These are phyloP conservation scores for Skeletonema potamos DNA, from an alignment of 108 stramenopile genomes.

Conservation along the genomic window DNA sequence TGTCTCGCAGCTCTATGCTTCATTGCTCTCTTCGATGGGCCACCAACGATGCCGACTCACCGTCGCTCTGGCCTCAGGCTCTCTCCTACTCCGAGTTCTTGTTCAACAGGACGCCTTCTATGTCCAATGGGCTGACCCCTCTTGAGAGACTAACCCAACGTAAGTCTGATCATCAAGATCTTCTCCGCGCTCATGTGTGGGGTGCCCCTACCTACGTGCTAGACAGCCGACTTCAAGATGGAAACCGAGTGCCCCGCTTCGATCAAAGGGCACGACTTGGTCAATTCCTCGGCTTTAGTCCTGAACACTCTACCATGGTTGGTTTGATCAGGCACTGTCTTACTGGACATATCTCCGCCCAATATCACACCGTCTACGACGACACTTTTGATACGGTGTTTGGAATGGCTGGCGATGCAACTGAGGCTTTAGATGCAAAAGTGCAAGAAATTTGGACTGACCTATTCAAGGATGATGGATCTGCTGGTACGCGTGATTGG, in stretches of 20 bases:
- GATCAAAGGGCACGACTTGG: neutral
- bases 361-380: constrained; percentile 3
- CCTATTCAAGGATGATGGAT: neutral
- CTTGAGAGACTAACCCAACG: neutral
- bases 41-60: neutral
- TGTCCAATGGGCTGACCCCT: neutral
- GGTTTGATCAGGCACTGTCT: neutral
- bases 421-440: neutral
- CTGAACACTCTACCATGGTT: neutral
- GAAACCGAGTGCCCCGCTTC: neutral
- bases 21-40: constrained; percentile 48
- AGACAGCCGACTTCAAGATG: constrained; percentile 35
- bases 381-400: neutral
- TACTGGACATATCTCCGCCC: neutral
- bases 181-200: constrained; percentile 22
- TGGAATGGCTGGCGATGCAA: neutral
- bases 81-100: neutral
- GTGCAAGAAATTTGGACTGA: neutral
- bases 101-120: neutral
- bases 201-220: constrained; percentile 45
- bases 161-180: neutral
- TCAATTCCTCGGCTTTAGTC: neutral
- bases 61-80: neutral
- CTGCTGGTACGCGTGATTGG: neutral
- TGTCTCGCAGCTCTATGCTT: constrained; percentile 43